These are phyloP conservation scores for Ceratobasidium sp. DNA, from an alignment of 1,284 basidiomycete species.

Conservation along the genomic window DNA sequence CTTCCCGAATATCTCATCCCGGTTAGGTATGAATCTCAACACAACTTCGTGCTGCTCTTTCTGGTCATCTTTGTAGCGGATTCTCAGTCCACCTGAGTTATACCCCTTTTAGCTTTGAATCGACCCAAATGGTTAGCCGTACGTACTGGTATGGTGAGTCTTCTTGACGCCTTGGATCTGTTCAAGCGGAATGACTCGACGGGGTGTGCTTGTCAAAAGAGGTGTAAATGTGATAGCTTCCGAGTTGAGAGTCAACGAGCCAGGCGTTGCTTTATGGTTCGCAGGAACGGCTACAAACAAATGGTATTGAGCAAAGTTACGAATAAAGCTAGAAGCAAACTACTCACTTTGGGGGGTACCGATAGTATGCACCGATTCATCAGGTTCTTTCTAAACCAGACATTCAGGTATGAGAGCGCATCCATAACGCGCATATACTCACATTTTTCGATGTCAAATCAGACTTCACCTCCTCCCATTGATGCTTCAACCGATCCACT, in stretches of 20 bases:
- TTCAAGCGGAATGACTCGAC: constrained; percentile 56
- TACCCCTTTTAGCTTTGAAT: neutral
- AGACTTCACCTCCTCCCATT: neutral
- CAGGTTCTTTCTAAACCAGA: constrained; percentile 3
- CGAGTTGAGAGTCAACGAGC: constrained; percentile 64
- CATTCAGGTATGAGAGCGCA: too few relatives aligned
- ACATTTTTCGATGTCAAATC: constrained; percentile 16
- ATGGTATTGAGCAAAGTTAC: constrained; percentile 33
- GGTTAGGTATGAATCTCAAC: constrained; percentile 31
- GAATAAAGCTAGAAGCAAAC: neutral
- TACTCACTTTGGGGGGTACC: constrained; percentile 31
- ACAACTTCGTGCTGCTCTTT: constrained; percentile 13
- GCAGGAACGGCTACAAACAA: constrained; percentile 63
- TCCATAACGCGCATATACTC: neutral
- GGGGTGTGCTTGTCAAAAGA: constrained; percentile 57
- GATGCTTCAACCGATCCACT: constrained; percentile 24
- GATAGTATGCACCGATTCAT: constrained; percentile 6
- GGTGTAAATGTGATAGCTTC: constrained; percentile 62
- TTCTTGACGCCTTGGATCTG: constrained; percentile 66
- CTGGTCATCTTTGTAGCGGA: constrained; percentile 11
- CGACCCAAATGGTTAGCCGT: neutral
- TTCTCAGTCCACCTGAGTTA: constrained; percentile 13
- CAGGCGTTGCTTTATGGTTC: constrained; percentile 62
- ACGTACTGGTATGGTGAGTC: constrained; percentile 50
- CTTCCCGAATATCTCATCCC: constrained; percentile 38